Evolutionary conservation across 140 eudicot genomes (phyloP), one percentile per base, ranked within the genome.

Genomic region (Bidens hawaiensis): DNA sequence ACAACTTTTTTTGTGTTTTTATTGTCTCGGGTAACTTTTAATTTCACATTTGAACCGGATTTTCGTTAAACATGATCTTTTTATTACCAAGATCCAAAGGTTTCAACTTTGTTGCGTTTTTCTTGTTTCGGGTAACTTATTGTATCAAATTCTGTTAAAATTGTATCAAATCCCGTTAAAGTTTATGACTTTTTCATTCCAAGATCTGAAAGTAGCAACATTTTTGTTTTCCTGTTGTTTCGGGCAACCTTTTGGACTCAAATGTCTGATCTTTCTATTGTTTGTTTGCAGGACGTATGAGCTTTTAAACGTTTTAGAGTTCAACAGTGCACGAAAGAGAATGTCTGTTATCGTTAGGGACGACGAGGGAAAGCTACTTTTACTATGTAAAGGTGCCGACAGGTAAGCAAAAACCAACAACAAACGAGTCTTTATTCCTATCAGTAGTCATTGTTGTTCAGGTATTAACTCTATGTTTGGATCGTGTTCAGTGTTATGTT

Each of bases 71-170:
- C 13, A 27, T 6, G 30, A 26, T 21, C 50, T 55, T 50, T 55
- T n/a, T 6, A 36, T 34, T 21, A 51, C 83, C 42, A 81, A 62
- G 65, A 64, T 78, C 49, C 79, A 83, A 42, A 81, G 82, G 85
- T 81, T 13, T 31, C 4, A 9, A 6, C 46, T 28, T 60, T 48
- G 17, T 28, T 2, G 13, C 2, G 17, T 19, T 21, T 49, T 49
- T 72, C 11, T 60, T 56, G 54, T 33, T 65, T 64, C 24, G 8
- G 73, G 52, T 31, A 18, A 24, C n/a, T 53, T 64, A 42, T 72
- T 34, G 60, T 13, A 16, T 31, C 26, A 24, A 14, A 55, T 53
- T 28, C 14, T 4, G 16, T 41, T 41, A n/a, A 1, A 27, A 15
- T 11, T 4, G 6, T 0, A 46, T 31, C 26, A 24, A 11, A 46